Conservation (phyloP, 345 rosid genomes). For the Lumnitzera littorea region DNA sequence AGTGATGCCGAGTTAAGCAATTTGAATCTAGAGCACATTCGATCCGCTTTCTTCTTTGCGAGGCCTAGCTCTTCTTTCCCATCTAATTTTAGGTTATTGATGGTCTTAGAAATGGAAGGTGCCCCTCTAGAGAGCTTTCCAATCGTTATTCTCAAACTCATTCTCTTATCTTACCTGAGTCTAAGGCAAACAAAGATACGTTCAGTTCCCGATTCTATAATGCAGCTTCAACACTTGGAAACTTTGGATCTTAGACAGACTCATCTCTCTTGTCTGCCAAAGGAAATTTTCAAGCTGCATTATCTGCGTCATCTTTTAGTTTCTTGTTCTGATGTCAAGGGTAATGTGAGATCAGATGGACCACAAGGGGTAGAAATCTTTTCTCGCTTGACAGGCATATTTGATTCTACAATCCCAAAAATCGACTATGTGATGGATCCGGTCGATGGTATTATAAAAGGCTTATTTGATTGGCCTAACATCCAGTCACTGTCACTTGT, state of each 20-base stretch:
- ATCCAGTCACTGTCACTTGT: conserved; percentile 9
- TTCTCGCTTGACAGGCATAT: neutral
- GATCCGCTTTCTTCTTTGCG: neutral
- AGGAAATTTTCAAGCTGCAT: neutral
- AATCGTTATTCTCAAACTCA: neutral
- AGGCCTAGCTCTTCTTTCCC: neutral
- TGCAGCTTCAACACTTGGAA: neutral
- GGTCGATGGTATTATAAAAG: too few relatives aligned
- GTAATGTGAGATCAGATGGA: neutral
- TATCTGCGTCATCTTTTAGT: conserved; percentile 7
- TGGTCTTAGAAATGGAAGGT: neutral
- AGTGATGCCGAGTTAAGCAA: neutral
- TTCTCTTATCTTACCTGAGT: neutral
- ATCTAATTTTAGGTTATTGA: neutral
- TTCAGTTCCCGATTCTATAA: neutral
- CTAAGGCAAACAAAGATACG: neutral
- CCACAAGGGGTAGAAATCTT: neutral
- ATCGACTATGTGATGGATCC: too few relatives aligned
- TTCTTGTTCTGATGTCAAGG: neutral
- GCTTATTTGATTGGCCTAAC: too few relatives aligned
- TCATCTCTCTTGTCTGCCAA: neutral
- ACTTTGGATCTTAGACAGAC: neutral
- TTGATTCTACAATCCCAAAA: neutral
- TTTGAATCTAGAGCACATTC: neutral
- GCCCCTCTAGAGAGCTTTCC: conserved; percentile 1